These are phyloP conservation scores for Psilocybe subaeruginosa DNA, from an alignment of 768 basidiomycete genomes.

Conservation along the genomic window DNA sequence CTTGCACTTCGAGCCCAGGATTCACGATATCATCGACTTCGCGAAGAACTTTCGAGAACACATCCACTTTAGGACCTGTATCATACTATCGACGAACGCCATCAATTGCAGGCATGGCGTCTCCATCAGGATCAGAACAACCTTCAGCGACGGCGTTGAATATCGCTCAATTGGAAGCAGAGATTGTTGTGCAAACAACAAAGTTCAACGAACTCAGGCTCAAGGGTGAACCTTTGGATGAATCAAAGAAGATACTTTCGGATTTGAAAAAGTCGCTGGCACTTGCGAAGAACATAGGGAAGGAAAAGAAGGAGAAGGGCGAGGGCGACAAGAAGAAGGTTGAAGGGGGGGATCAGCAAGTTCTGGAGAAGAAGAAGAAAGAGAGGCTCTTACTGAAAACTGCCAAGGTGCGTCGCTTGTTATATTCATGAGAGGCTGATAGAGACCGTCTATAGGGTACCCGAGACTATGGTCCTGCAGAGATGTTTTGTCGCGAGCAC, in stretches of 20 bases:
- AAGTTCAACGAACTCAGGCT: conserved; percentile 66
- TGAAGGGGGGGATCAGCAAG: conserved; percentile 31
- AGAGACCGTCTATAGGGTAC: conserved; percentile 65
- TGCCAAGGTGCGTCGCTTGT: conserved; percentile 69
- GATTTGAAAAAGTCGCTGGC: conserved; percentile 67
- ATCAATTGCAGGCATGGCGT: conserved; percentile 1
- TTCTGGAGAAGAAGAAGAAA: conserved; percentile 61
- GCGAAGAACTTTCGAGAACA: neutral
- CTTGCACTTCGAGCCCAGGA: neutral
- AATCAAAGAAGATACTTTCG: conserved; percentile 68
- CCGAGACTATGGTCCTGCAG: conserved; percentile 89
- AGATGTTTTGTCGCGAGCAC: conserved; percentile 90
- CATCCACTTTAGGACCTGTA: neutral
- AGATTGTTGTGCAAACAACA: conserved; percentile 58
- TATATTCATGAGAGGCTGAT: too few relatives aligned
- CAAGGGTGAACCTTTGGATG: conserved; percentile 59
- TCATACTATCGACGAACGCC: neutral
- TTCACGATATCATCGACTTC: neutral
- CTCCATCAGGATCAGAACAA: conserved; percentile 1
- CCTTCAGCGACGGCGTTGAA: neutral
- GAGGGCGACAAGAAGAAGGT: conserved; percentile 16
- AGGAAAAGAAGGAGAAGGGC: conserved; percentile 36
- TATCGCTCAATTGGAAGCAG: conserved; percentile 42
- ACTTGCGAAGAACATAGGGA: conserved; percentile 41
- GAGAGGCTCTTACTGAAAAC: conserved; percentile 85